These are phyloP conservation scores for Monosporascus sp. DNA, from an alignment of 2,329 filamentous ascomycete genomes.

Conservation along the genomic window DNA sequence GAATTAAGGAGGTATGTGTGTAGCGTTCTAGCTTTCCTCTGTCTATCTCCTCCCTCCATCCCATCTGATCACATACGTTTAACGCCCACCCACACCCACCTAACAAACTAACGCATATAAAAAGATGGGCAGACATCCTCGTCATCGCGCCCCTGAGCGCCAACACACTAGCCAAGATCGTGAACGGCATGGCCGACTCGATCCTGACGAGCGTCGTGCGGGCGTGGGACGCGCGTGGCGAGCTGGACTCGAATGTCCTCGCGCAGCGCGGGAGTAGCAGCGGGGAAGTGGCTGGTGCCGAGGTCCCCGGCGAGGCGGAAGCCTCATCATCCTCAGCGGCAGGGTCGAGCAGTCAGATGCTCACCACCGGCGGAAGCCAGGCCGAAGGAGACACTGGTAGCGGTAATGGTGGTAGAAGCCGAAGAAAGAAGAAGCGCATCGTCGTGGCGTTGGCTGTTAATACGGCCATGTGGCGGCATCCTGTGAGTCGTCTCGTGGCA, in stretches of 20 bases:
- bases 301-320: not conserved
- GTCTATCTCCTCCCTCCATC: not conserved
- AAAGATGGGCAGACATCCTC: conserved; percentile 68
- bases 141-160: conserved; percentile 77
- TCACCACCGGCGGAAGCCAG: no score
- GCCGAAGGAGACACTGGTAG: not conserved
- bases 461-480: conserved; percentile 83
- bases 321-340: not conserved
- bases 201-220: conserved; percentile 69
- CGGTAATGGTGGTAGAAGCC: conserved; percentile 3
- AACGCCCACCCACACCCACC: not conserved
- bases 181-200: conserved; percentile 70
- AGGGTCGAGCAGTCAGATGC: no score
- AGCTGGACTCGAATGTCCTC: conserved; percentile 39
- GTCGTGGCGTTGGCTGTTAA: conserved; percentile 83
- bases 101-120: not conserved
- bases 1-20: conserved; percentile 60
- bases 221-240: conserved; percentile 78
- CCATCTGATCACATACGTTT: no score
- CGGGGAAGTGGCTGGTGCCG: not conserved
- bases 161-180: conserved; percentile 81
- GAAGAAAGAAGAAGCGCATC: conserved; percentile 55
- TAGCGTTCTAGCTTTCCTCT: not conserved
- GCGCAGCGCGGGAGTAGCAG: not conserved
- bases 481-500: conserved; percentile 37